Conservation (phyloP, 148 eudicot genomes). For the Mesembryanthemum crystallinum region DNA sequence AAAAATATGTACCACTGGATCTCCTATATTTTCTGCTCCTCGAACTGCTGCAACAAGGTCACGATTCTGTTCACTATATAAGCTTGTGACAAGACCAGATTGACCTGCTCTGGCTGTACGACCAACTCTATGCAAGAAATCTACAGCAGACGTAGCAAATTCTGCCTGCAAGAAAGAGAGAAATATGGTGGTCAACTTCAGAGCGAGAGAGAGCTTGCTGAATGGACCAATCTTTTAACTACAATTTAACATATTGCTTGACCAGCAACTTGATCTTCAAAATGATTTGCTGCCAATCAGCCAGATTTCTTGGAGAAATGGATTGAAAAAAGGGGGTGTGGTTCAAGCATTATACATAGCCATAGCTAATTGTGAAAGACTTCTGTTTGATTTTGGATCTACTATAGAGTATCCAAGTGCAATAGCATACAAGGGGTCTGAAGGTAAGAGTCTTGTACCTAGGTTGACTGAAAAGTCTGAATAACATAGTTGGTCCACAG, state of each 20-base stretch:
- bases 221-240: background rate
- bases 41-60: constrained; percentile 90
- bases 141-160: constrained; percentile 88
- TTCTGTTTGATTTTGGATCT: background rate
- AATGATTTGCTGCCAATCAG: too few relatives aligned
- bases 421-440: background rate
- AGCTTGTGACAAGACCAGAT: constrained; percentile 83
- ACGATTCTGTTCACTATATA: constrained; percentile 56
- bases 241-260: background rate
- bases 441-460: background rate
- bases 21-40: constrained; percentile 65
- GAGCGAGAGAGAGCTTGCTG: background rate
- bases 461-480: background rate
- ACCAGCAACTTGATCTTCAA: background rate
- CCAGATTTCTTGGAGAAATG: too few relatives aligned
- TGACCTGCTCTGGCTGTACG: constrained; percentile 98
- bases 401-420: background rate
- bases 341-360: background rate
- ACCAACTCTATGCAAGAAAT: constrained; percentile 94
- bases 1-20: constrained; percentile 58
- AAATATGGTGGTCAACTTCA: background rate
- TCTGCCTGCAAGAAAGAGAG: constrained; percentile 61
- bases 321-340: too few relatives aligned
- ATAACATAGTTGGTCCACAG: background rate
- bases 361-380: background rate